These are phyloP conservation scores for Forsythia viridissima DNA, from an alignment of 257 asterid species.

Conservation along the genomic window DNA sequence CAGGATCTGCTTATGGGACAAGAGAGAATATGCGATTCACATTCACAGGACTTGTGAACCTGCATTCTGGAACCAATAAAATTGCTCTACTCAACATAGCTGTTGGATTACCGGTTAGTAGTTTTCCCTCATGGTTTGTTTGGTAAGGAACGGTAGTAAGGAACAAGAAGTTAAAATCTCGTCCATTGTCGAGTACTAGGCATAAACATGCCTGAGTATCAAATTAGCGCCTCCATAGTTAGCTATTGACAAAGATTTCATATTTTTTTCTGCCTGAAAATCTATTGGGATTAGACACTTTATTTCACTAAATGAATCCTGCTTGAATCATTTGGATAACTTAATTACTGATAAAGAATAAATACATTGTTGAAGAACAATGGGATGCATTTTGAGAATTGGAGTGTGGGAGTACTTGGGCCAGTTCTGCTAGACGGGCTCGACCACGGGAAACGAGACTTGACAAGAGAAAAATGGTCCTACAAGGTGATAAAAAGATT, in stretches of 20 bases:
- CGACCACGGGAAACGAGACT: slow-evolving; percentile 52
- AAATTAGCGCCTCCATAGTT: too few species aligned
- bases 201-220: too few species aligned
- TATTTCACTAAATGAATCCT: too few species aligned
- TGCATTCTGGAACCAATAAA: slow-evolving; percentile 45
- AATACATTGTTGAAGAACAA: slow-evolving; percentile 39
- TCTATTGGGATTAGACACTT: too few species aligned
- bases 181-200: too few species aligned
- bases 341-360: slow-evolving; percentile 14
- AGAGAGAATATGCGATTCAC: slow-evolving; percentile 37
- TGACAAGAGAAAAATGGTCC: slow-evolving; percentile 64
- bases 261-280: too few species aligned
- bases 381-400: slow-evolving; percentile 58
- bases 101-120: slow-evolving; percentile 68
- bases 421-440: slow-evolving; percentile 54
- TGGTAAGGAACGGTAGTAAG: too few species aligned
- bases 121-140: not conserved
- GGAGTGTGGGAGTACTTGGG: slow-evolving; percentile 56
- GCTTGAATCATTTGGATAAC: not conserved
- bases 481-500: slow-evolving; percentile 47
- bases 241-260: too few species aligned
- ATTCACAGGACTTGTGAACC: slow-evolving; percentile 46
- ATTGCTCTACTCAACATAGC: slow-evolving; percentile 63
- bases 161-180: too few species aligned
- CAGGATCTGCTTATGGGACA: slow-evolving; percentile 67